Conservation (phyloP, 2,329 filamentous ascomycete species). For the Parastagonospora avenae region DNA sequence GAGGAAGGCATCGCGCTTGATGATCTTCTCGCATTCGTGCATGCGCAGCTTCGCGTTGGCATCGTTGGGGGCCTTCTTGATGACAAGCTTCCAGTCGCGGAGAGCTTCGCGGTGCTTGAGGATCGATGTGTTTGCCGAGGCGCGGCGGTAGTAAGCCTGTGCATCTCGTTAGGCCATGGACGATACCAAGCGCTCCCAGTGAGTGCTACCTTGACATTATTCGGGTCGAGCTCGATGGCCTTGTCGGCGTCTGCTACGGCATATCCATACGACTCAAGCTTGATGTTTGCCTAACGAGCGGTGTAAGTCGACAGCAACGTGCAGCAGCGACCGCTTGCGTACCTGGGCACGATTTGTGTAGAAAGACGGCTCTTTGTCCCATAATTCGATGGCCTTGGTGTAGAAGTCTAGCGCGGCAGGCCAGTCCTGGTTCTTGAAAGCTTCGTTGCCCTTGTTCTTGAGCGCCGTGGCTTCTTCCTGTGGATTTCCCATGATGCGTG, state of each 20-base stretch:
- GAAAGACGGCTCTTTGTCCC: slow-evolving; percentile 84
- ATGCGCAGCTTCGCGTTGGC: slow-evolving; percentile 90
- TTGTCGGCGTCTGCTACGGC: slow-evolving; percentile 89
- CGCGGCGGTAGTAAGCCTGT: slow-evolving; percentile 92
- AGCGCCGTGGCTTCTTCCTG: slow-evolving; percentile 76
- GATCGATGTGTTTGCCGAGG: slow-evolving; percentile 89
- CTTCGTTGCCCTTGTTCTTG: slow-evolving; percentile 94
- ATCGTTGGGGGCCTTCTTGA: slow-evolving; percentile 84
- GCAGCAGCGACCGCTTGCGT: slow-evolving; percentile 38
- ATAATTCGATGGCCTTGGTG: slow-evolving; percentile 81
- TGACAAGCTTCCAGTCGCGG: slow-evolving; percentile 88
- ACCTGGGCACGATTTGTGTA: slow-evolving; percentile 96
- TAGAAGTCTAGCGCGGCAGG: slow-evolving; percentile 80
- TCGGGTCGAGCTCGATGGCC: slow-evolving; percentile 86
- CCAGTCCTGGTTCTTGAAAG: slow-evolving; percentile 89
- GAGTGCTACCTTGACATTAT: slow-evolving; percentile 80
- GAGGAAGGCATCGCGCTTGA: slow-evolving; percentile 89
- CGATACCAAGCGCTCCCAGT: neutral
- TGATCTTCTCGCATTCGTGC: slow-evolving; percentile 91
- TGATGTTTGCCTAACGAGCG: slow-evolving; percentile 80
- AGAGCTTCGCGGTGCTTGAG: slow-evolving; percentile 86
- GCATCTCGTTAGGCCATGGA: neutral
- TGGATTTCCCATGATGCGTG: slow-evolving; percentile 43
- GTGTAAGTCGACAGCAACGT: slow-evolving; percentile 31
- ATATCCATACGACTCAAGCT: slow-evolving; percentile 92